Percentiles rank a stretch among this genome's conserved stretches.
phyloP scores from a whole-genome alignment of 306 rosid genomes.

The Cajanus cajan region DNA sequence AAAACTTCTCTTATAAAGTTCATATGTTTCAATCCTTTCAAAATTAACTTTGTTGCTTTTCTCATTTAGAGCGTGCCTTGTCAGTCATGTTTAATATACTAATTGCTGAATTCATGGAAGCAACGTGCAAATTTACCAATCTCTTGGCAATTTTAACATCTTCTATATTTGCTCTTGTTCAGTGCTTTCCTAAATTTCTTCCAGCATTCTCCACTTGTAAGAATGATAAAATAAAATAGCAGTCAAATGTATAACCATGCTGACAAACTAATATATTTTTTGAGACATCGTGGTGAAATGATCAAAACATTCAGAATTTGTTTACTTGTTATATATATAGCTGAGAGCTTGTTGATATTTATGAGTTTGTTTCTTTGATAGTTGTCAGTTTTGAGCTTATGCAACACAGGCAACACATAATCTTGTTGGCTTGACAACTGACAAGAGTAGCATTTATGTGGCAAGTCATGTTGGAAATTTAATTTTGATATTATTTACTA shows the following conservation, averaged over 20 bases:
- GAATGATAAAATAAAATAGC: neutral
- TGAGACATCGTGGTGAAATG: neutral
- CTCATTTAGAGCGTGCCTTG: neutral
- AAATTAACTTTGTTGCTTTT: neutral
- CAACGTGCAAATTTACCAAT: neutral
- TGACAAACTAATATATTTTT: neutral
- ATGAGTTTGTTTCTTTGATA: neutral
- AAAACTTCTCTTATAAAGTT: neutral
- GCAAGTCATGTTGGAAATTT: neutral
- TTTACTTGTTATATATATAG: neutral
- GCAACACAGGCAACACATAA: neutral
- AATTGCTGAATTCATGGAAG: neutral
- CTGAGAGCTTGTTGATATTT: neutral
- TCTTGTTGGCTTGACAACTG: neutral
- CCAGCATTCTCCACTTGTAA: slow-evolving; percentile 16
- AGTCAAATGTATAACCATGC: neutral
- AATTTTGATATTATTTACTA: neutral
- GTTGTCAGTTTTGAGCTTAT: neutral
- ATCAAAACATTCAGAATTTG: neutral
- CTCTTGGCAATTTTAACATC: neutral
- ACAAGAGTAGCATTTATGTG: neutral
- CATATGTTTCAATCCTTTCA: neutral
- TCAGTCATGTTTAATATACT: neutral
- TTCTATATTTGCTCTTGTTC: slow-evolving; percentile 12
- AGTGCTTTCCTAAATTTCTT: neutral